Base-by-base conservation (phyloP, 805 yeast genomes). In the Crinitomyces ghanaensis region DNA sequence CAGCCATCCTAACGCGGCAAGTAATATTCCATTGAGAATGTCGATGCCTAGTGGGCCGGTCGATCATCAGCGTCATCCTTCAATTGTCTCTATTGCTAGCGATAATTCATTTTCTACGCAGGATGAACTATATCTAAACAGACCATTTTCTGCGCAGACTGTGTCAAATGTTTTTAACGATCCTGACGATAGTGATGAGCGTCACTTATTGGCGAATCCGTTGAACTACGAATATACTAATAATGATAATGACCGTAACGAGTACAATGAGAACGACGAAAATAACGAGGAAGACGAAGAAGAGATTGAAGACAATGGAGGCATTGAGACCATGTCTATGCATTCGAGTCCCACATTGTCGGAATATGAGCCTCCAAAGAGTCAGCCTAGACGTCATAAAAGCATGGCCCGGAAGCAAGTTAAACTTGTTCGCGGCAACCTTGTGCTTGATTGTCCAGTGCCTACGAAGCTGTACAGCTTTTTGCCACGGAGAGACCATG, bases 371-470 rank as follows among this genome's bases (percentile, higher is more conserved):
- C 53, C 53, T 12, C 29, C 31, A 5, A 44, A 48, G 29, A 47
- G 50, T 9, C 63, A 57, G 40, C 81, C 82, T 6, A 67, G 73
- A 33, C 72, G 83, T 47, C 77, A 78, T 43, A 77, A 76, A 48
- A 70, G 81, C 2, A 66, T 70, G 43, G 67, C 77, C 28, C 71
- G 77, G 49, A 78, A 85, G 49, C 78, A 80, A 46, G 83, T 81
- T 53, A 60, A 75, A 49, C 69, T 85, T 30, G 80, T 77, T 37
- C 64, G 77, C 33, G 93, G 95, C 47, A 74, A 88, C 48, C 70
- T 91, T 53, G 84, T 86, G 8, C 65, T 91, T 35, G 96, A 91
- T 28, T 88, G 93, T 48, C 95, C 97, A 3, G 78, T 91, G 31
- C 97, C 99, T 9, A 76, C 85, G 16, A 91, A 86, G 40, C 65